These are phyloP conservation scores for Russula foetens DNA, from an alignment of 768 basidiomycete species.

Conservation along the genomic window DNA sequence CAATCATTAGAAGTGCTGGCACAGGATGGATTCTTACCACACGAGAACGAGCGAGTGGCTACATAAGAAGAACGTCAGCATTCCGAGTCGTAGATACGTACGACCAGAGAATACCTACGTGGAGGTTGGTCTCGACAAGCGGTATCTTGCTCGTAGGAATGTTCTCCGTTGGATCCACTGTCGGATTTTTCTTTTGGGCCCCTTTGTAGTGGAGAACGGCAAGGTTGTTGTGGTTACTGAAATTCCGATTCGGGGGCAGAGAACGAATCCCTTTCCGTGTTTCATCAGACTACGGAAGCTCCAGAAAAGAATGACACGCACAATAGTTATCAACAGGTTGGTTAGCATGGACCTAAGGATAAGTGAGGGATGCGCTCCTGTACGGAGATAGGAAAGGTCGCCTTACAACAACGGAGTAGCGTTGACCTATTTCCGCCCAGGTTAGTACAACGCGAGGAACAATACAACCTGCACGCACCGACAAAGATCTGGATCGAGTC, in stretches of 20 bases:
- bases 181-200: constrained; percentile 8
- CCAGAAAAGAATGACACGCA: background rate
- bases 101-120: background rate
- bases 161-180: background rate
- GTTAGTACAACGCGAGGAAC: background rate
- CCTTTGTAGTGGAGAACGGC: constrained; percentile 19
- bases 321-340: constrained; percentile 19
- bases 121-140: constrained; percentile 12
- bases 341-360: constrained; percentile 14
- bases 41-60: background rate
- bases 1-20: background rate
- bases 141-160: background rate
- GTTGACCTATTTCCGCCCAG: constrained; percentile 10
- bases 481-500: constrained; percentile 23
- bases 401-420: constrained; percentile 25
- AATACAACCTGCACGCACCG: constrained; percentile 12
- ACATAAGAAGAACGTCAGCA: background rate
- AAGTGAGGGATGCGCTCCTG: background rate
- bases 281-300: constrained; percentile 13
- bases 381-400: background rate
- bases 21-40: background rate
- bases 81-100: too few relatives aligned
- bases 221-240: background rate
- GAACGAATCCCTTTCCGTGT: constrained; percentile 10
- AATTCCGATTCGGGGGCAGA: background rate